Base-by-base conservation (phyloP, 352 stramenopile genomes). In the Phytophthora lateralis region DNA sequence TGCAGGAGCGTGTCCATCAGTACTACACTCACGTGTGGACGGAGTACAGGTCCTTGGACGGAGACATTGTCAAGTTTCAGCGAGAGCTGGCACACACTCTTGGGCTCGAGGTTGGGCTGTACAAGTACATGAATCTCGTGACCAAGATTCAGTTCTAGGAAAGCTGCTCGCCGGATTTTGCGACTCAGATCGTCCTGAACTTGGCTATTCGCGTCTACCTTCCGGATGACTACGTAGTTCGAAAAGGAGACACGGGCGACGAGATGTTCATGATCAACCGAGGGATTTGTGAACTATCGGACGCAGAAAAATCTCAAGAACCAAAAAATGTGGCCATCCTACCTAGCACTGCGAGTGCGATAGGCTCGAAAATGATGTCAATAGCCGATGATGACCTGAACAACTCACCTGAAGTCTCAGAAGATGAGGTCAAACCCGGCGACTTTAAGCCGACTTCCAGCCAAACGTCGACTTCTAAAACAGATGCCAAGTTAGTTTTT, bases 191-290 rank as follows among this genome's bases (percentile, higher is more conserved):
- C n/a, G 52, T 83, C 9, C 38, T 70, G 15, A 51, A 55, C 3
- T 34, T 85, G 11, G 52, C 44, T 4, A 59, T 72, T 12, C 58
- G 59, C 0, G 63, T 85, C 18, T 81, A 77, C 48, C 38, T 83
- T n/a, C 73, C 68, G 8, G 73, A 83, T 21, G 76, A 83, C 43
- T 83, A 77, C 50, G 53, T 85, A n/a, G 58, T 80, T 37, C 58
- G 67, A 14, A 52, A 65, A n/a, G 56, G 59, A 14, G 69, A 80
- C 15, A 63, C 72, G 11, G 55, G 63, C 6, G 45, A 59, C 21
- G 69, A 82, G 48, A 68, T 82, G 63, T 80, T 80, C 49, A 82
- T 80, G 66, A 71, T 82, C 4, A 67, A 80, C 39, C 44, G 68
- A 2, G 59, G 72, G n/a, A 60, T 71, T 6, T 63, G 71, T 27